These are phyloP conservation scores for Eimeria zaria DNA, from an alignment of 169 alveolate species.

Conservation along the genomic window DNA sequence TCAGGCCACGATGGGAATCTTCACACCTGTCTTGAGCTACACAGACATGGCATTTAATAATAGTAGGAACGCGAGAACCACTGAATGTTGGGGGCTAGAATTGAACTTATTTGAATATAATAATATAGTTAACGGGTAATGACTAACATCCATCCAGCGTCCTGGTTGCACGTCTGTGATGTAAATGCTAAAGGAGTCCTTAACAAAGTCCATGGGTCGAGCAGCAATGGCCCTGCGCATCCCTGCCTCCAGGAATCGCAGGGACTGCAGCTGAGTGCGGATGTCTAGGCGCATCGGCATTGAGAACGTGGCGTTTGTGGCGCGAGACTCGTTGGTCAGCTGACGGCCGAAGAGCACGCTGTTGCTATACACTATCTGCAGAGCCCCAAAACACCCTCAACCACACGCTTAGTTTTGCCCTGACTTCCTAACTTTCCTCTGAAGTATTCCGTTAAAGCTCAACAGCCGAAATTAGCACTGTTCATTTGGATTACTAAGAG, in stretches of 20 bases:
- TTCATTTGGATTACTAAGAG: not conserved
- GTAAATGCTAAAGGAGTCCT: constrained; percentile 74
- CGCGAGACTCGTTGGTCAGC: constrained; percentile 76
- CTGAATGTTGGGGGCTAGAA: not conserved
- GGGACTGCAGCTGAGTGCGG: constrained; percentile 65
- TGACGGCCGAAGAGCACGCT: constrained; percentile 65
- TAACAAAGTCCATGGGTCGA: constrained; percentile 82
- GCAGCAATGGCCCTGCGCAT: constrained; percentile 72
- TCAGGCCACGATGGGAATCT: not conserved
- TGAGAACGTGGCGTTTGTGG: constrained; percentile 65
- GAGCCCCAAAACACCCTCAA: not conserved
- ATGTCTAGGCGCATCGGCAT: constrained; percentile 67
- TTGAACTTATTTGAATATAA: not conserved
- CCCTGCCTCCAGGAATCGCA: constrained; percentile 55
- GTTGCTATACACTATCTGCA: constrained; percentile 82
- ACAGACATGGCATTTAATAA: not conserved
- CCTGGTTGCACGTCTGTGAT: constrained; percentile 81
- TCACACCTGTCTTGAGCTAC: not conserved
- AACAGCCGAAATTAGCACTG: not conserved
- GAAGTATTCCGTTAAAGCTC: not conserved
- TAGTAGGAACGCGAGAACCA: not conserved
- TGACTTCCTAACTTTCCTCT: not conserved
- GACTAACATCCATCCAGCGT: constrained; percentile 76
- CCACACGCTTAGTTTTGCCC: not conserved
- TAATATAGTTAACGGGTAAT: not conserved